Base-by-base conservation (phyloP, 139 green algal genomes). In the Yamagishiella unicocca region DNA sequence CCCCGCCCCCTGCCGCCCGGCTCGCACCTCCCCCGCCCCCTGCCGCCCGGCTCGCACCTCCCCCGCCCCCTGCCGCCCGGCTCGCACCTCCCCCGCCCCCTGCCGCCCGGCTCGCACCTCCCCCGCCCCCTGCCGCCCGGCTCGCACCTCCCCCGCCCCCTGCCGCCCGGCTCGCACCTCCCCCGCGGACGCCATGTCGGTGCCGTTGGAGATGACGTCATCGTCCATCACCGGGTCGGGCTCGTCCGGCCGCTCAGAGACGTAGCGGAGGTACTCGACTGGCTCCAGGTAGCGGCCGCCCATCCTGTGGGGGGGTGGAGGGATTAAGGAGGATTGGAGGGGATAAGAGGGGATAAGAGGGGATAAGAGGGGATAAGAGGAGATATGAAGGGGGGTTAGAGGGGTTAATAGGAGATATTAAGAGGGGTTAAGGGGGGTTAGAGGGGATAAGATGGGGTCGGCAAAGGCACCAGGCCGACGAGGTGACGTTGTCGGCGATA, bases 211-310 rank as follows among this genome's bases (percentile, higher is more conserved):
- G 37, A 82, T 9, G 31, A 68, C 74, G n/a, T 45, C 45, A 21
- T 68, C 74, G n/a, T 82, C 21, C 1, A 5, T n/a, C 14, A 43
- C 31, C 5, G 31, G n/a, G 4, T 68, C 45, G 10, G 33, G 31
- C 50, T 82, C 74, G 21, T 33, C 12, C 7, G 74, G 74, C 2
- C 21, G 53, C 8, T 55, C 50, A n/a, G 17, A 31, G 10, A 68
- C 31, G 53, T 68, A 46, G 2, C 31, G 14, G 2, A 82, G 35
- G 45, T 82, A 82, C 46, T 46, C 14, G 31, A 3, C 25, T 9
- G 72, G 72, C 8, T 24, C 27, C 72, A 80, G 72, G 43, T 80
- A 80, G 29, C 72, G 72, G 24, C 12, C 45, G 24, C 72, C 72
- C 43, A 62, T 4, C 43, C 72, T 80, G 25, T 29, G 1, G 3